Conservation (phyloP, 176 grass and related monocot species). For the Triticum monococcum region DNA sequence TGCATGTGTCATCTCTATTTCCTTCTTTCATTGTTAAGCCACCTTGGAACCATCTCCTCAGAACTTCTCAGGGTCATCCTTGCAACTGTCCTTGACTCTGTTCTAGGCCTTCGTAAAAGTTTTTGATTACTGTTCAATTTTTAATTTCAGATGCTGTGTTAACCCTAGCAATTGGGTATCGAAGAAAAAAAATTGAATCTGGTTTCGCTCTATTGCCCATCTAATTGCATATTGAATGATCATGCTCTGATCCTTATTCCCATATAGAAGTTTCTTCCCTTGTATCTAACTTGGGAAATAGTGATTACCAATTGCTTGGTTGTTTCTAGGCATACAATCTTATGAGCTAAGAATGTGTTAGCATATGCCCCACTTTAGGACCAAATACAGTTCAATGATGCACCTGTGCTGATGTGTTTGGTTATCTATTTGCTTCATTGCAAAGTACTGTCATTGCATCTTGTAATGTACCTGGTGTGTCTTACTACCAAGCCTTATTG, state of each 20-base stretch:
- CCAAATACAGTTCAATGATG: not conserved
- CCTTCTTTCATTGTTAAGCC: not conserved
- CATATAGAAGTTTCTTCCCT: not conserved
- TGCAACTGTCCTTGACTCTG: not conserved
- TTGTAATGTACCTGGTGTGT: not conserved
- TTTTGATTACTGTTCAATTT: not conserved
- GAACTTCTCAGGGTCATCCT: not conserved
- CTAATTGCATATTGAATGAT: not conserved
- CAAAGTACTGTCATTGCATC: not conserved
- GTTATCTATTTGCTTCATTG: not conserved
- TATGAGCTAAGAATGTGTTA: not conserved
- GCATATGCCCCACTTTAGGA: not conserved
- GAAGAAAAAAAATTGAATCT: not conserved
- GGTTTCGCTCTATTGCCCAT: not conserved
- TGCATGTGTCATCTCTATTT: not conserved
- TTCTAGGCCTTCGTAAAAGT: not conserved
- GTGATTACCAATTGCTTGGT: not conserved
- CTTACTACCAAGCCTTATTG: slow-evolving; percentile 1
- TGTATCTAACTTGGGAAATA: not conserved
- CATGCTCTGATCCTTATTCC: not conserved
- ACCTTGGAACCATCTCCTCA: not conserved
- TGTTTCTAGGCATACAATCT: slow-evolving; percentile 5
- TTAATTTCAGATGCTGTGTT: not conserved
- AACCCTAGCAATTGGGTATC: not conserved
- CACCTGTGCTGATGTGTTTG: not conserved